Conservation (phyloP, 768 basidiomycete genomes). For the Podaxis rugospora region DNA sequence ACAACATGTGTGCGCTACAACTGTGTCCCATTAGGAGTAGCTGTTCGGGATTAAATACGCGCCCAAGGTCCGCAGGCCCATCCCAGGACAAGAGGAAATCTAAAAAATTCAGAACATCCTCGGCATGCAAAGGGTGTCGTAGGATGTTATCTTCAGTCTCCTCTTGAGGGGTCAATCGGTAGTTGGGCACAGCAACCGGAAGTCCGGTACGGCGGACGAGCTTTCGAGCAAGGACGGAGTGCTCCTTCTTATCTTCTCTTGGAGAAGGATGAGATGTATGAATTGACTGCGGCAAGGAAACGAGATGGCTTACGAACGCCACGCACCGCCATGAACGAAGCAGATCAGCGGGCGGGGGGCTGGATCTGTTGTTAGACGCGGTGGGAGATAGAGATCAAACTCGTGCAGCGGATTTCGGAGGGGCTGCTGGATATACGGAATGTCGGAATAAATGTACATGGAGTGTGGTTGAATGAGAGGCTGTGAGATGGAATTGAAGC, state of each 20-base stretch:
- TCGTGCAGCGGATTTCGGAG: conserved; percentile 30
- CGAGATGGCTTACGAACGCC: conserved; percentile 57
- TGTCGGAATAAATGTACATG: conserved; percentile 26
- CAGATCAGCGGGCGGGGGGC: conserved; percentile 43
- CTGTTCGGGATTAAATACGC: conserved; percentile 30
- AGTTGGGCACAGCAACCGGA: conserved; percentile 73
- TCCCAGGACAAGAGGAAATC: conserved; percentile 49
- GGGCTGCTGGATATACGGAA: conserved; percentile 32
- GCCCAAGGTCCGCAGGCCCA: conserved; percentile 24
- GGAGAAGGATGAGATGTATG: conserved; percentile 1
- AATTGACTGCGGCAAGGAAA: background rate
- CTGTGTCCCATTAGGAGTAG: conserved; percentile 75
- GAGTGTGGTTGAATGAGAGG: background rate
- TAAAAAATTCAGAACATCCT: conserved; percentile 62
- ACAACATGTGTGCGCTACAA: conserved; percentile 78
- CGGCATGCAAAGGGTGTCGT: conserved; percentile 66
- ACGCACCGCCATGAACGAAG: conserved; percentile 84
- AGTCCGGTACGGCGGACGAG: conserved; percentile 46
- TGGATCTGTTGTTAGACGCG: background rate
- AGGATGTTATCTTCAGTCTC: conserved; percentile 34
- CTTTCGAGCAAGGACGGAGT: conserved; percentile 46
- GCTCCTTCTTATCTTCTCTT: conserved; percentile 71
- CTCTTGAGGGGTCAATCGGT: conserved; percentile 56
- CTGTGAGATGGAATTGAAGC: background rate
- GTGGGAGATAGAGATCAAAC: conserved; percentile 54